Percentiles rank a stretch among this genome's conserved stretches.
These are phyloP conservation scores for Xylaria polymorpha DNA, from an alignment of 2,329 filamentous ascomycete species.

Conservation along the genomic window DNA sequence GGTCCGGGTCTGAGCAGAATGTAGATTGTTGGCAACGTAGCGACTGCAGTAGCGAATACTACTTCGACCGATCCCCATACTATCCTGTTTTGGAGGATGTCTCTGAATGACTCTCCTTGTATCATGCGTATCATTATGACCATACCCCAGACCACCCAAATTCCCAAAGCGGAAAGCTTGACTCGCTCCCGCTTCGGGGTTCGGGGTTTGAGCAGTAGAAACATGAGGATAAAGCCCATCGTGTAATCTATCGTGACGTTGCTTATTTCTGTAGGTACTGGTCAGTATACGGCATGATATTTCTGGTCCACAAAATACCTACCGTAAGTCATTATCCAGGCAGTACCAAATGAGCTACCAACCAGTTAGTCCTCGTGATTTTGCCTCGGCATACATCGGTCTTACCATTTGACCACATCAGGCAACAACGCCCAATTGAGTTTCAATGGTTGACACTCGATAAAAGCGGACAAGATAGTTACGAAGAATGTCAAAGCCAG, in stretches of 20 bases:
- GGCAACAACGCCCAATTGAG: conserved; percentile 34
- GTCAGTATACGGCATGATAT: conserved; percentile 3
- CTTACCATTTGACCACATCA: conserved; percentile 18
- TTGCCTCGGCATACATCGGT: not conserved
- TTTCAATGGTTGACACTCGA: conserved; percentile 35
- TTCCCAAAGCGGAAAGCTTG: conserved; percentile 22
- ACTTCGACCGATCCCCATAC: conserved; percentile 39
- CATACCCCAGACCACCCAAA: conserved; percentile 29
- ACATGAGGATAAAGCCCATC: conserved; percentile 30
- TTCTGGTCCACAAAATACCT: not conserved
- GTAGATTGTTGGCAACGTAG: conserved; percentile 36
- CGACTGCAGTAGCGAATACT: conserved; percentile 28
- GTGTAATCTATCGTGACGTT: conserved; percentile 36
- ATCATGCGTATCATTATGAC: conserved; percentile 36
- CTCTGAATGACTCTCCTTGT: conserved; percentile 15
- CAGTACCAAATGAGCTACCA: conserved; percentile 18
- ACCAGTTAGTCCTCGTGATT: not conserved
- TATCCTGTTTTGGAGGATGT: conserved; percentile 19
- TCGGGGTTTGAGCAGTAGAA: conserved; percentile 26
- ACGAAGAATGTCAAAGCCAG: conserved; percentile 32
- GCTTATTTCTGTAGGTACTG: conserved; percentile 28
- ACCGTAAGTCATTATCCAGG: conserved; percentile 40
- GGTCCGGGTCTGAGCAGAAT: conserved; percentile 20
- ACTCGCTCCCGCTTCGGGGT: conserved; percentile 15
- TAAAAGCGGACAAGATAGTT: conserved; percentile 33